Conservation (phyloP, 805 yeast species). For the Barnettozyma wickerhamii region DNA sequence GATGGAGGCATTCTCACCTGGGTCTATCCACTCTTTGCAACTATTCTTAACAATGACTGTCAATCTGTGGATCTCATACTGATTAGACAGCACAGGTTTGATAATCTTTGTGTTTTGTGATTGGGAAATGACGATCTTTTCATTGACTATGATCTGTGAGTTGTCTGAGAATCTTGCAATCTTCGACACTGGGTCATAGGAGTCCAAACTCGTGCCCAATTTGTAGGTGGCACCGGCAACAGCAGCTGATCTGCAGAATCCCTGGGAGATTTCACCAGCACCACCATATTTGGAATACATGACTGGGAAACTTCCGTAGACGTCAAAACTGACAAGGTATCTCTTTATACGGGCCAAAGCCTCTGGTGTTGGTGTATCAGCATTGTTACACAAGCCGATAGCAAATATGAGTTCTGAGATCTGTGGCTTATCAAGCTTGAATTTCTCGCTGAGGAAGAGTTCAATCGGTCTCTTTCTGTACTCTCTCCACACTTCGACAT, state of each 20-base stretch:
- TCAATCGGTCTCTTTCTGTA: slow-evolving; percentile 54
- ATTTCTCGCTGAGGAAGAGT: slow-evolving; percentile 56
- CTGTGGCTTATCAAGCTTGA: slow-evolving; percentile 70
- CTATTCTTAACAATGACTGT: slow-evolving; percentile 80
- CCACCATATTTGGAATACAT: slow-evolving; percentile 92
- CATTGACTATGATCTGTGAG: slow-evolving; percentile 66
- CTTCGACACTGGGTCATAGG: slow-evolving; percentile 62
- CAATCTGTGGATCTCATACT: slow-evolving; percentile 64
- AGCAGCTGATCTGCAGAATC: slow-evolving; percentile 96
- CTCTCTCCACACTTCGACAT: slow-evolving; percentile 51
- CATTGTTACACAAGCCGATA: slow-evolving; percentile 70
- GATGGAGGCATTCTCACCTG: slow-evolving; percentile 76
- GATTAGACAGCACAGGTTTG: slow-evolving; percentile 38
- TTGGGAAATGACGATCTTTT: slow-evolving; percentile 75
- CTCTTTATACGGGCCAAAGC: slow-evolving; percentile 82
- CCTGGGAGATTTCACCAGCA: slow-evolving; percentile 93
- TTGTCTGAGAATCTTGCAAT: slow-evolving; percentile 76
- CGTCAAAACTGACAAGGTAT: slow-evolving; percentile 78
- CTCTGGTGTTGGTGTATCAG: slow-evolving; percentile 58
- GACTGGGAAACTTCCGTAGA: slow-evolving; percentile 93
- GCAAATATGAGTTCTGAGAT: slow-evolving; percentile 80
- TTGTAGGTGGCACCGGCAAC: slow-evolving; percentile 96
- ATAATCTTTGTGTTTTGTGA: slow-evolving; percentile 50
- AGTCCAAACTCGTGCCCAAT: slow-evolving; percentile 59
- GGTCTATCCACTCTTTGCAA: slow-evolving; percentile 89